phyloP scores from a whole-genome alignment of 768 basidiomycete genomes.

The Naganishia vishniacii region DNA sequence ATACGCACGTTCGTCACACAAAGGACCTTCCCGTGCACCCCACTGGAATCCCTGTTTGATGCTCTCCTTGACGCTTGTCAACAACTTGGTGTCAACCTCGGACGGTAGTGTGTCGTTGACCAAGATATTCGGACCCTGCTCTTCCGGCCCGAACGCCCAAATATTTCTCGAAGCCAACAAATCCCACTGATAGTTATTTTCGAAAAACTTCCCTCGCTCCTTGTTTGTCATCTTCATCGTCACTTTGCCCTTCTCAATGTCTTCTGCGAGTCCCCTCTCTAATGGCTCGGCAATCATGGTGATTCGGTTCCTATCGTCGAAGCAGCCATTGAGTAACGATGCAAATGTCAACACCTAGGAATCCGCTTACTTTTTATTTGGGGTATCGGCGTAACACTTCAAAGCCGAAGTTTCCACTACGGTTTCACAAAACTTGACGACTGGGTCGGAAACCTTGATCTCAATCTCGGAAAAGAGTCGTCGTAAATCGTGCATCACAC shows the following conservation, averaged over 20 bases:
- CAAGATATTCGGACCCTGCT: slow-evolving; percentile 85
- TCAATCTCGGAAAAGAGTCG: slow-evolving; percentile 93
- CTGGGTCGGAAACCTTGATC: slow-evolving; percentile 99
- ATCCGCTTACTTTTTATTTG: slow-evolving; percentile 63
- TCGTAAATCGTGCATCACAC: slow-evolving; percentile 90
- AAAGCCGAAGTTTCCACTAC: slow-evolving; percentile 94
- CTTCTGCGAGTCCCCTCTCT: slow-evolving; percentile 90
- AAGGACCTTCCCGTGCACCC: slow-evolving; percentile 93
- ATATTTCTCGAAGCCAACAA: slow-evolving; percentile 92
- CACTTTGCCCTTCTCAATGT: slow-evolving; percentile 86
- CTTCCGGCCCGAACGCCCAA: slow-evolving; percentile 99
- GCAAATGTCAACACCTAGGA: slow-evolving; percentile 57
- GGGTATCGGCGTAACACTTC: slow-evolving; percentile 98
- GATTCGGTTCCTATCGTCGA: slow-evolving; percentile 81
- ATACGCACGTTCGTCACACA: slow-evolving; percentile 94
- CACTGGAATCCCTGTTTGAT: slow-evolving; percentile 99
- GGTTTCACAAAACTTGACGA: slow-evolving; percentile 96
- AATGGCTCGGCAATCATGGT: slow-evolving; percentile 99
- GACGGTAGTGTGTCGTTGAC: slow-evolving; percentile 94
- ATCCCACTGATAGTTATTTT: slow-evolving; percentile 98
- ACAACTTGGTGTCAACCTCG: slow-evolving; percentile 88
- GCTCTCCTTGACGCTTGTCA: slow-evolving; percentile 83
- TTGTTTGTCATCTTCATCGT: slow-evolving; percentile 92
- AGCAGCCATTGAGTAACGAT: neutral
- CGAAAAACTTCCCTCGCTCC: slow-evolving; percentile 90